Conservation (phyloP, 306 rosid genomes). For the Senna tora region DNA sequence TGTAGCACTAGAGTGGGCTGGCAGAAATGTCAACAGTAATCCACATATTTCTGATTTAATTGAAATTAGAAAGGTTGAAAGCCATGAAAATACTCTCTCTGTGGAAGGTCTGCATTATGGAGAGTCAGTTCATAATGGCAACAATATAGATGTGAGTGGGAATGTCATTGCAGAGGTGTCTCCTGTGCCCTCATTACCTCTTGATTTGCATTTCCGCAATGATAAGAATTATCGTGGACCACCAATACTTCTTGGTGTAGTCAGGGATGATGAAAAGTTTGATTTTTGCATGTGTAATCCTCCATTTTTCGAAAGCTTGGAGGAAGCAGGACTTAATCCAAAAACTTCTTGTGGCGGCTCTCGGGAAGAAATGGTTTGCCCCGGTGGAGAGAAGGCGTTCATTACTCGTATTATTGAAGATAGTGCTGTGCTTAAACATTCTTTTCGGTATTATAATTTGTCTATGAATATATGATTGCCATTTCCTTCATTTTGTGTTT, state of each 20-base stretch:
- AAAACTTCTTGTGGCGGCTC: constrained; percentile 92
- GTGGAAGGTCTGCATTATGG: constrained; percentile 40
- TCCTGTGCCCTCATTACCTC: constrained; percentile 41
- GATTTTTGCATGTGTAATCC: constrained; percentile 99
- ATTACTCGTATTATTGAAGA: constrained; percentile 78
- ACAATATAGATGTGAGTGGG: constrained; percentile 30
- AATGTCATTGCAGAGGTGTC: constrained; percentile 36
- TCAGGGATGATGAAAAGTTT: constrained; percentile 74
- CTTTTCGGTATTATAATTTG: constrained; percentile 48
- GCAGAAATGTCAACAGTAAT: constrained; percentile 65
- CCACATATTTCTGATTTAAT: constrained; percentile 66
- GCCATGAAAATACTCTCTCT: constrained; percentile 26
- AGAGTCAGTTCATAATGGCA: constrained; percentile 28
- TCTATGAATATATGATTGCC: background rate
- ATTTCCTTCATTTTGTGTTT: constrained; percentile 6
- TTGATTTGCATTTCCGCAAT: constrained; percentile 34
- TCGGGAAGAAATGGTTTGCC: constrained; percentile 75
- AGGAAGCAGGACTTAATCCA: constrained; percentile 86
- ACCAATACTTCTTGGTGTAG: constrained; percentile 78
- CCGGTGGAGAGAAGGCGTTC: constrained; percentile 90
- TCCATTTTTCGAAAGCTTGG: constrained; percentile 84
- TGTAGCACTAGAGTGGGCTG: constrained; percentile 89
- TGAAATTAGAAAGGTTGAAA: constrained; percentile 79
- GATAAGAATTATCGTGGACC: constrained; percentile 60
- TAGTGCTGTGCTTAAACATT: constrained; percentile 41